A percentile compares a stretch with the other conserved stretches of the same genome.
These are phyloP conservation scores for Xylaria grammica DNA, from an alignment of 495 filamentous ascomycete species.

Conservation along the genomic window DNA sequence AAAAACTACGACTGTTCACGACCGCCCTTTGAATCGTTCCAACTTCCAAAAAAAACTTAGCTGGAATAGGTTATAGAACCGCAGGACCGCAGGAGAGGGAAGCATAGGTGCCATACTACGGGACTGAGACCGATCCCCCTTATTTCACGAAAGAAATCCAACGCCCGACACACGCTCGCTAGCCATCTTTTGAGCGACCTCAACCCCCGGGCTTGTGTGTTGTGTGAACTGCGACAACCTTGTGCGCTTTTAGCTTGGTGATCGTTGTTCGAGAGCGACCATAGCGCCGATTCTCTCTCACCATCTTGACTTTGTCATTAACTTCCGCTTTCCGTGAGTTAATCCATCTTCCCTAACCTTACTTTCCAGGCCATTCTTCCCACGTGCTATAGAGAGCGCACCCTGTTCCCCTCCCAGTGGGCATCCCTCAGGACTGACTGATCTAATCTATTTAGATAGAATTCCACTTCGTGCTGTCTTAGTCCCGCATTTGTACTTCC, in stretches of 20 bases:
- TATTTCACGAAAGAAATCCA: slow-evolving; percentile 17
- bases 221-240: not conserved
- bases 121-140: slow-evolving; percentile 14
- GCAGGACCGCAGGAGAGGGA: slow-evolving; percentile 7
- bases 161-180: slow-evolving; percentile 8
- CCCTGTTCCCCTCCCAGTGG: not conserved
- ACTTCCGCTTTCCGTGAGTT: slow-evolving; percentile 20
- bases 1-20: not conserved
- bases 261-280: not conserved
- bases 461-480: not conserved
- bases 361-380: not conserved
- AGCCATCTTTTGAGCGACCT: not conserved
- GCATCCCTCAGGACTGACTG: not conserved
- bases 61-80: not conserved
- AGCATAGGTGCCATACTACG: not conserved
- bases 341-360: not conserved
- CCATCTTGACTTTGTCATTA: not conserved
- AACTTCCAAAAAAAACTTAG: not conserved
- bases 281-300: not conserved
- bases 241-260: slow-evolving; percentile 4
- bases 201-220: slow-evolving; percentile 2
- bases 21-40: not conserved
- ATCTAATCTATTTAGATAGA: slow-evolving; percentile 12
- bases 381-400: slow-evolving; percentile 9
- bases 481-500: not conserved